Evolutionary conservation across 805 yeast genomes (phyloP), one percentile per base, ranked within the genome.

Genomic region (Lipomyces japonicus): DNA sequence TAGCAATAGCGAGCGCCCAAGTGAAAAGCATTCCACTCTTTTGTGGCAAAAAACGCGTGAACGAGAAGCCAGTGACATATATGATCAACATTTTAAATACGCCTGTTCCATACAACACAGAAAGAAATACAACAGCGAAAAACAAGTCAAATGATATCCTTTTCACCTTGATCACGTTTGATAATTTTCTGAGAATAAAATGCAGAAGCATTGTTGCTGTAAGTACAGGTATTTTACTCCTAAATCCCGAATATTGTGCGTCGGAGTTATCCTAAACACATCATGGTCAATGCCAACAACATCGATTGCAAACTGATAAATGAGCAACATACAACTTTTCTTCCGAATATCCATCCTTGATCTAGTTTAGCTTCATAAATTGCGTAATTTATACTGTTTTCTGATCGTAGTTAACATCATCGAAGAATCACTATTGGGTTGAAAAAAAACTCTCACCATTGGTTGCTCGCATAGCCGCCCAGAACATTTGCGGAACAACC

Each of bases 261-360:
- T 93, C 99, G 3, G 95, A 84, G 65, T 91, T 90, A 66, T 93
- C 98, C 39, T 67, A 63, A 9, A 21, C n/a, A 38, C 9, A 7
- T 21, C 42, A 16, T 10, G 21, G 21, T 18, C n/a, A 6, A 14
- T 7, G n/a, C 37, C 21, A n/a, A 18, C 30, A 24, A 39, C 4
- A 23, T 14, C 19, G 19, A 31, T 22, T 21, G 30, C 12, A 22
- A 23, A 12, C 21, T 18, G 19, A 21, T 6, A 44, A 10, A 9
- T 21, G 10, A 23, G 19, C 25, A 10, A 39, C 58, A n/a, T 34
- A 55, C 64, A 37, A 88, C 95, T 67, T 83, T 84, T 23, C 96
- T 71, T 6, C 95, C 96, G 64, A 84, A 79, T 60, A 89, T 70
- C 97, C 97, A 91, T 3, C 98, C 97, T 4, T 79, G 73, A 25